A percentile compares a stretch with the other conserved stretches of the same genome.
These are phyloP conservation scores for Brasilioporus rufonigricans DNA, from an alignment of 768 basidiomycete genomes.

Conservation along the genomic window DNA sequence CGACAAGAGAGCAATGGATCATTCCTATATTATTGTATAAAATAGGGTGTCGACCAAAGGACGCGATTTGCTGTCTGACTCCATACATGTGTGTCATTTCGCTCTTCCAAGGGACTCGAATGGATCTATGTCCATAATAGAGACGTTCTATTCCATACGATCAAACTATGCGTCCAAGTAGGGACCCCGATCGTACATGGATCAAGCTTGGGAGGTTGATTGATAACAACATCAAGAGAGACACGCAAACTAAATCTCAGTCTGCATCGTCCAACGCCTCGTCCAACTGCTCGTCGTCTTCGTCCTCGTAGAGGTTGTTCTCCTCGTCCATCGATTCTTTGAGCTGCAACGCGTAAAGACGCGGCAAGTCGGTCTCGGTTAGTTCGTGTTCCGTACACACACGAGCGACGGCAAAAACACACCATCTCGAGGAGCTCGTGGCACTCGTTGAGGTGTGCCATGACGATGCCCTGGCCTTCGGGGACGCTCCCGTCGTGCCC, in stretches of 20 bases:
- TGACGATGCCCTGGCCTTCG: constrained; percentile 94
- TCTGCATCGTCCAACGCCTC: constrained; percentile 7
- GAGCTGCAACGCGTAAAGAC: too few relatives aligned
- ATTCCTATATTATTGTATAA: too few relatives aligned
- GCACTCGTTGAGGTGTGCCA: constrained; percentile 94
- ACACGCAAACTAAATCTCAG: constrained; percentile 4
- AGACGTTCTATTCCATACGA: background rate
- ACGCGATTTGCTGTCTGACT: background rate
- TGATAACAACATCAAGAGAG: background rate
- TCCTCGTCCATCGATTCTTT: constrained; percentile 82
- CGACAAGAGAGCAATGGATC: too few relatives aligned
- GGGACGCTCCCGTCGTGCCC: constrained; percentile 87
- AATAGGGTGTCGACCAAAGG: too few relatives aligned
- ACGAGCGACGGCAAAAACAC: constrained; percentile 21
- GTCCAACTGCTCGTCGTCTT: constrained; percentile 36
- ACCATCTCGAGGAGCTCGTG: constrained; percentile 97
- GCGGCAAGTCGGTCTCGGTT: too few relatives aligned
- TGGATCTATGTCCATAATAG: background rate
- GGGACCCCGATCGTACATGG: background rate
- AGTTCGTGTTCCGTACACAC: too few relatives aligned
- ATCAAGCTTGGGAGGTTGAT: background rate
- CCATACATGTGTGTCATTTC: too few relatives aligned
- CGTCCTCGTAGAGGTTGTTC: constrained; percentile 54
- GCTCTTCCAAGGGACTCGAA: too few relatives aligned
- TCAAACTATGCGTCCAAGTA: background rate